Percentiles rank a stretch among this genome's conserved stretches.
These are phyloP conservation scores for Cyberlindnera saturnus DNA, from an alignment of 805 yeast genomes.

Conservation along the genomic window DNA sequence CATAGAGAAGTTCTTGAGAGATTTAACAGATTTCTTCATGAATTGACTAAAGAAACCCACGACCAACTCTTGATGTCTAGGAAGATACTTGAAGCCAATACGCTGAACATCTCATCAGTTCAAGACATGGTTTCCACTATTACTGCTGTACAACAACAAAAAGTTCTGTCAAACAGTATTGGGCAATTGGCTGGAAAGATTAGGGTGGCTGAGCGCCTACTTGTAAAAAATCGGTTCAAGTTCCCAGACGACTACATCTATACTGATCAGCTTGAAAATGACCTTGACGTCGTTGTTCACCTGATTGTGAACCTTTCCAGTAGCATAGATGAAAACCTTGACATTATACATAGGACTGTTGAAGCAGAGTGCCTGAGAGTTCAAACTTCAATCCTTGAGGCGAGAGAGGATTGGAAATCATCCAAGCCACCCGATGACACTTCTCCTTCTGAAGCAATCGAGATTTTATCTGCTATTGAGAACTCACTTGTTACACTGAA, in stretches of 20 bases:
- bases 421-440: constrained; percentile 40
- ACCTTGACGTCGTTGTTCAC: constrained; percentile 35
- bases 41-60: constrained; percentile 26
- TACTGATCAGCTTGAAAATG: constrained; percentile 56
- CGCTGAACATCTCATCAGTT: constrained; percentile 33
- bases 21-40: constrained; percentile 35
- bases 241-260: constrained; percentile 52
- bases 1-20: constrained; percentile 37
- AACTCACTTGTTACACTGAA: constrained; percentile 22
- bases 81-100: constrained; percentile 30
- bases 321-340: constrained; percentile 36
- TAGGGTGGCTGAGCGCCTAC: constrained; percentile 29
- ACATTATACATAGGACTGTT: constrained; percentile 36
- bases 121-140: constrained; percentile 33
- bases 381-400: constrained; percentile 24
- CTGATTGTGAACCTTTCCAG: constrained; percentile 30
- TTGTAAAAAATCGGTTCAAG: constrained; percentile 38
- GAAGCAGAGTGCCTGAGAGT: constrained; percentile 34
- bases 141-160: constrained; percentile 29
- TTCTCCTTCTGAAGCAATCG: constrained; percentile 40
- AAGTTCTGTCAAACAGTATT: constrained; percentile 2
- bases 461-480: constrained; percentile 23
- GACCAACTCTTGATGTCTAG: constrained; percentile 28
- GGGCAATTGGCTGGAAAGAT: constrained; percentile 7
- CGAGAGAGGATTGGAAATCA: constrained; percentile 41